phyloP scores from a whole-genome alignment of 441 rosid species.

The Mallotus repandus region DNA sequence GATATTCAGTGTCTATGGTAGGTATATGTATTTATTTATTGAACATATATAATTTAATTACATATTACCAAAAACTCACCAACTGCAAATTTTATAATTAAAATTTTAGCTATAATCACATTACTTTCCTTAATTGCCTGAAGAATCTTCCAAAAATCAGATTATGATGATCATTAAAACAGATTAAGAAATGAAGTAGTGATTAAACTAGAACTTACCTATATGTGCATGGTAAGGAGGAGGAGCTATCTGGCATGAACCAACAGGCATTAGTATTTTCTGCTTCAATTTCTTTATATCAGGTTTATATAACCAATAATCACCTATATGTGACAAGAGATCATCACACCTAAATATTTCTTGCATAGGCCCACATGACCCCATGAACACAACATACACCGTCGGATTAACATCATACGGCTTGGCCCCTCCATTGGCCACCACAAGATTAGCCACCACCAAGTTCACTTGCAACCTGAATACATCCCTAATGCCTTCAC shows the following conservation, averaged over 20 bases:
- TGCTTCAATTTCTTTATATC: constrained; percentile 47
- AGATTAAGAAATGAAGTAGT: background rate
- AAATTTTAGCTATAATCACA: too few relatives aligned
- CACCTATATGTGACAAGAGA: constrained; percentile 45
- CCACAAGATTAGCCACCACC: constrained; percentile 68
- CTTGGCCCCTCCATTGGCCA: constrained; percentile 31
- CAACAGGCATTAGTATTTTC: constrained; percentile 64
- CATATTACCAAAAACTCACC: constrained; percentile 1
- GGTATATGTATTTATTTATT: too few relatives aligned
- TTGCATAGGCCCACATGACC: constrained; percentile 72
- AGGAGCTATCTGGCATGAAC: constrained; percentile 73
- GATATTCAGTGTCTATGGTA: background rate
- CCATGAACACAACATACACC: constrained; percentile 52
- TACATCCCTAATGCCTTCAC: constrained; percentile 58
- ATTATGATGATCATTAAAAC: background rate
- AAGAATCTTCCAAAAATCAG: background rate
- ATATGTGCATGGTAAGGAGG: constrained; percentile 26
- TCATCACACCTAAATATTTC: constrained; percentile 79
- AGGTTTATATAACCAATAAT: constrained; percentile 65
- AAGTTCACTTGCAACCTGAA: constrained; percentile 74
- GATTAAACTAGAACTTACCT: constrained; percentile 37
- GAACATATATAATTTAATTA: background rate
- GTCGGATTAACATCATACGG: constrained; percentile 28
- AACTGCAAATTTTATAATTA: background rate
- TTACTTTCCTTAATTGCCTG: background rate